These are phyloP conservation scores for Botrytis pseudocinerea DNA, from an alignment of 2,329 filamentous ascomycete species.

Conservation along the genomic window DNA sequence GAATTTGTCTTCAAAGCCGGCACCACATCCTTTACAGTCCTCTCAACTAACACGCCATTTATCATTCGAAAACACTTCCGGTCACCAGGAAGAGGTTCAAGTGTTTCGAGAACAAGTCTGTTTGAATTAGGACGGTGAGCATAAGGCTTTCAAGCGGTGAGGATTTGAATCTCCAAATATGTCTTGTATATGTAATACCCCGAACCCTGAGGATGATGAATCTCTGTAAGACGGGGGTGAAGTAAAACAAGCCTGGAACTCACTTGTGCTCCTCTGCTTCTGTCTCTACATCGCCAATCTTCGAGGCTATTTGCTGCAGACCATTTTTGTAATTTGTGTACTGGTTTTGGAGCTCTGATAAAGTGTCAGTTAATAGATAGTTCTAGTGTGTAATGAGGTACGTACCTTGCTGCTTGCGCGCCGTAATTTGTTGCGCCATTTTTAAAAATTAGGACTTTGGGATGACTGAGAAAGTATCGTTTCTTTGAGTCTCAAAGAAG, in stretches of 20 bases:
- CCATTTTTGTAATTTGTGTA: conserved; percentile 77
- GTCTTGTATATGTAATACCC: neutral
- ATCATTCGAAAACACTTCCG: conserved; percentile 99
- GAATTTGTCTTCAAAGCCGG: conserved; percentile 91
- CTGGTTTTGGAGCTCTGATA: conserved; percentile 72
- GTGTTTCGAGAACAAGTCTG: conserved; percentile 91
- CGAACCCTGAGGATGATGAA: neutral
- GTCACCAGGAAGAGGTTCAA: conserved; percentile 77
- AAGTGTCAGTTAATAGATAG: conserved; percentile 18
- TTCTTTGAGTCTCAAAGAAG: neutral
- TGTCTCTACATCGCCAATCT: conserved; percentile 96
- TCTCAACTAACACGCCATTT: conserved; percentile 92
- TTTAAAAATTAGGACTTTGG: neutral
- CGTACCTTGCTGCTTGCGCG: conserved; percentile 43
- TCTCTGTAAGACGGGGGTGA: neutral
- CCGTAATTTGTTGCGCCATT: conserved; percentile 41
- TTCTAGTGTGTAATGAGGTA: neutral
- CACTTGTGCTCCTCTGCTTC: conserved; percentile 98
- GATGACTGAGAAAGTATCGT: neutral
- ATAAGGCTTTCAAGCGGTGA: conserved; percentile 33
- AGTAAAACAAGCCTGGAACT: conserved; percentile 40
- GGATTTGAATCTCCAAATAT: conserved; percentile 14
- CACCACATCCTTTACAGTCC: conserved; percentile 89
- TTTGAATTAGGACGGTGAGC: conserved; percentile 45
- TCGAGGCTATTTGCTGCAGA: conserved; percentile 89